A percentile compares a stretch with the other conserved stretches of the same genome.
Conservation (phyloP, 768 basidiomycete genomes). For the Crassisporium funariophilum region DNA sequence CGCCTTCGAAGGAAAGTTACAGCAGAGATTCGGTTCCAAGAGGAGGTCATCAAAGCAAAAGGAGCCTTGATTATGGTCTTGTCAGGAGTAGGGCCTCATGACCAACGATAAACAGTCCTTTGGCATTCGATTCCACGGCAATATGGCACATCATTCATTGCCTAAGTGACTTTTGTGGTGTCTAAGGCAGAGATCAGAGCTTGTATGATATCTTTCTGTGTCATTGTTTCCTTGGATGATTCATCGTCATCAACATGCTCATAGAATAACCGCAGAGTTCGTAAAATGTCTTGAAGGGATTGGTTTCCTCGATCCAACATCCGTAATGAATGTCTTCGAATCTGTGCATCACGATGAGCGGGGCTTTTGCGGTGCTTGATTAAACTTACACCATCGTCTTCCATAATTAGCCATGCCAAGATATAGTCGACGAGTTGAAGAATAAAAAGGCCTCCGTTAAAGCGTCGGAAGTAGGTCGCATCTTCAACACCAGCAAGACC, state of each 20-base stretch:
- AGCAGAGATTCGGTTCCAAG: constrained; percentile 86
- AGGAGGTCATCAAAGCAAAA: constrained; percentile 76
- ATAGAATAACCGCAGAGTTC: constrained; percentile 69
- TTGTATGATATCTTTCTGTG: constrained; percentile 69
- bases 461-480: constrained; percentile 78
- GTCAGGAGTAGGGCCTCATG: too few species aligned
- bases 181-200: constrained; percentile 67
- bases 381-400: constrained; percentile 89
- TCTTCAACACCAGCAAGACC: constrained; percentile 68
- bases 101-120: too few species aligned
- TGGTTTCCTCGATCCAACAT: constrained; percentile 78
- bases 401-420: constrained; percentile 94
- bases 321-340: constrained; percentile 70
- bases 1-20: constrained; percentile 83
- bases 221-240: constrained; percentile 36
- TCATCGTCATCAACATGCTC: constrained; percentile 68
- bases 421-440: constrained; percentile 94
- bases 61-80: constrained; percentile 93
- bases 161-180: constrained; percentile 10
- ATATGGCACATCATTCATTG: constrained; percentile 6
- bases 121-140: constrained; percentile 6
- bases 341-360: constrained; percentile 45
- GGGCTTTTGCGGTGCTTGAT: constrained; percentile 1
- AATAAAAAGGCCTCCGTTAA: constrained; percentile 87
- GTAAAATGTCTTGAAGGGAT: constrained; percentile 69